Evolutionary conservation across 1,284 basidiomycete species (phyloP).

Genomic region (Fereydounia khargensis): DNA sequence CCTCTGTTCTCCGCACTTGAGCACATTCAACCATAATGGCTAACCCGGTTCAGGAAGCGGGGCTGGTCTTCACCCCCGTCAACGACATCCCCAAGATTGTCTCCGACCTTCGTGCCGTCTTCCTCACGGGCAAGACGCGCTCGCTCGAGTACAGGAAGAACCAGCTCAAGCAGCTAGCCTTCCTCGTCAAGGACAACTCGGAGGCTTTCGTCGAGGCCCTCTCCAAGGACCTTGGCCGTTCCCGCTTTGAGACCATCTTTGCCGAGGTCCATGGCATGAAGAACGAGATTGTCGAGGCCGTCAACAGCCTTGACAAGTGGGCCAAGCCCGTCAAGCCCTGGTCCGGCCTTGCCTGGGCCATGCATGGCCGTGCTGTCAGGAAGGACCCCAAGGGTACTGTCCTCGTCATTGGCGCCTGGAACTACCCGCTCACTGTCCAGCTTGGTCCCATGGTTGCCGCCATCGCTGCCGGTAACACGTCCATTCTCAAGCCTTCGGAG

Average conservation of each 20-base stretch:
- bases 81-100: conserved; percentile 57
- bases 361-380: conserved; percentile 52
- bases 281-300: conserved; percentile 67
- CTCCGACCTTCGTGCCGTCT: conserved; percentile 61
- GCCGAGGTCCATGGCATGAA: conserved; percentile 52
- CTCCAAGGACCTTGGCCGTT: conserved; percentile 64
- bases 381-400: conserved; percentile 59
- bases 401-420: conserved; percentile 60
- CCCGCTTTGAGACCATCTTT: conserved; percentile 55
- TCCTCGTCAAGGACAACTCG: conserved; percentile 66
- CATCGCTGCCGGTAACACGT: conserved; percentile 59
- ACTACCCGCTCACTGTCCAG: conserved; percentile 53
- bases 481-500: conserved; percentile 69
- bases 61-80: conserved; percentile 33
- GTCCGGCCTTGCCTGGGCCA: conserved; percentile 50
- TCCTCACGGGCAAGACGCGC: conserved; percentile 63
- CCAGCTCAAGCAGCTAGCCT: conserved; percentile 68
- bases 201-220: conserved; percentile 62
- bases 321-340: conserved; percentile 50
- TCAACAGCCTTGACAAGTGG: conserved; percentile 66
- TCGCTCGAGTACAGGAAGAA: conserved; percentile 65
- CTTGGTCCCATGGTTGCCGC: conserved; percentile 59
- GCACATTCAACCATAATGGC: neutral
- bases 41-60: conserved; percentile 8
- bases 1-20: too few species aligned